Percentiles rank a stretch among this genome's conserved stretches.
phyloP scores from a whole-genome alignment of 164 flowering plant genomes.

The Chimonanthus salicifolius region DNA sequence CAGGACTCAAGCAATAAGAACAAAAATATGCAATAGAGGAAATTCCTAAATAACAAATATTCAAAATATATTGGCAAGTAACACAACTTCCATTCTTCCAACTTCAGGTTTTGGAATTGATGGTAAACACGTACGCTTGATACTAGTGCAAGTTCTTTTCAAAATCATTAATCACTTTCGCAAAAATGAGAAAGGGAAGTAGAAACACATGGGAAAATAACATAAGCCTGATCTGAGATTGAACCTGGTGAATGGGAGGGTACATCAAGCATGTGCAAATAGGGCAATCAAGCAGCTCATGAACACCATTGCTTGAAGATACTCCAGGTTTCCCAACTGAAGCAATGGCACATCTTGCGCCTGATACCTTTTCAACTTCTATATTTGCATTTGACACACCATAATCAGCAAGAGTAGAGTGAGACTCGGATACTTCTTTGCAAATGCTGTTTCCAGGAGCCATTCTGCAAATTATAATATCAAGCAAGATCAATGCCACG shows the following conservation, averaged over 20 bases:
- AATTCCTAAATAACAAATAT: not conserved
- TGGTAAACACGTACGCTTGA: not conserved
- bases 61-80: not conserved
- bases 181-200: not conserved
- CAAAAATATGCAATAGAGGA: not conserved
- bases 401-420: conserved; percentile 28
- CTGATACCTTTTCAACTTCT: conserved; percentile 19
- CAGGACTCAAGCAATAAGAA: not conserved
- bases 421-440: conserved; percentile 50
- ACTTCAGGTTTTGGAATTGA: not conserved
- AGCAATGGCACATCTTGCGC: conserved; percentile 20
- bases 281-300: conserved; percentile 71
- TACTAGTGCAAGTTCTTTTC: not conserved
- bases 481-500: not conserved
- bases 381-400: conserved; percentile 25
- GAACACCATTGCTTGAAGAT: conserved; percentile 51
- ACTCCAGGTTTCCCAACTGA: conserved; percentile 37
- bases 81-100: not conserved
- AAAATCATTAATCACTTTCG: not conserved
- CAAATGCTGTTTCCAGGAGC: conserved; percentile 53
- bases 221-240: conserved; percentile 2
- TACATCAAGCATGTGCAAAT: conserved; percentile 62
- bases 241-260: conserved; percentile 80
- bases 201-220: not conserved
- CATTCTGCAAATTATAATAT: conserved; percentile 24